phyloP scores from a whole-genome alignment of 768 basidiomycete species.

The Boletus reticulatus region DNA sequence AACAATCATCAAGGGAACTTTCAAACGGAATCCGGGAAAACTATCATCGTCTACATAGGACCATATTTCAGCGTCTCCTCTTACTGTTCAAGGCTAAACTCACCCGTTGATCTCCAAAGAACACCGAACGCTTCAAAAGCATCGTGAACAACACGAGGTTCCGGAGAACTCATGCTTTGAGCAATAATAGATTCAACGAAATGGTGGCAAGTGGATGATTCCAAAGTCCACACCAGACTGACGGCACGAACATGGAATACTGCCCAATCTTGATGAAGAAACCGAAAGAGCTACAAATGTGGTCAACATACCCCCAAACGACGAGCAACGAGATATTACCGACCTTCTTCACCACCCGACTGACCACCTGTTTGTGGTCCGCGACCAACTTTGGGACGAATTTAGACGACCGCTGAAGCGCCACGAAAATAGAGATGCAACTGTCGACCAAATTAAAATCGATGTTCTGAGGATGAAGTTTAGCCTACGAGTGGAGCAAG shows the following conservation, averaged over 20 bases:
- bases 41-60: constrained; percentile 64
- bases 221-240: constrained; percentile 78
- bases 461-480: constrained; percentile 17
- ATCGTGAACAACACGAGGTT: constrained; percentile 45
- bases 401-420: constrained; percentile 48
- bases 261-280: constrained; percentile 62
- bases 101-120: constrained; percentile 88
- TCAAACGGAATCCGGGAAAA: constrained; percentile 79
- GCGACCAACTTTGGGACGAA: constrained; percentile 55
- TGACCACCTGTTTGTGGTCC: constrained; percentile 53
- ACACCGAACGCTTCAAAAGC: constrained; percentile 89
- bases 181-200: constrained; percentile 82
- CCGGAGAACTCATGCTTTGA: constrained; percentile 59
- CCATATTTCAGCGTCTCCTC: constrained; percentile 4
- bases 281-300: constrained; percentile 60
- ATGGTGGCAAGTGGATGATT: constrained; percentile 49
- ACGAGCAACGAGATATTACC: constrained; percentile 4
- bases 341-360: constrained; percentile 57
- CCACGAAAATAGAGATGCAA: constrained; percentile 53
- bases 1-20: constrained; percentile 83
- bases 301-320: neutral
- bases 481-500: neutral
- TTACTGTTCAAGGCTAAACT: constrained; percentile 11
- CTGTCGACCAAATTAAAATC: constrained; percentile 72
- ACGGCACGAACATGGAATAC: constrained; percentile 82